Percentiles rank a stretch among this genome's conserved stretches.
Conservation (phyloP, 139 green algal genomes). For the Penium margaritaceum region DNA sequence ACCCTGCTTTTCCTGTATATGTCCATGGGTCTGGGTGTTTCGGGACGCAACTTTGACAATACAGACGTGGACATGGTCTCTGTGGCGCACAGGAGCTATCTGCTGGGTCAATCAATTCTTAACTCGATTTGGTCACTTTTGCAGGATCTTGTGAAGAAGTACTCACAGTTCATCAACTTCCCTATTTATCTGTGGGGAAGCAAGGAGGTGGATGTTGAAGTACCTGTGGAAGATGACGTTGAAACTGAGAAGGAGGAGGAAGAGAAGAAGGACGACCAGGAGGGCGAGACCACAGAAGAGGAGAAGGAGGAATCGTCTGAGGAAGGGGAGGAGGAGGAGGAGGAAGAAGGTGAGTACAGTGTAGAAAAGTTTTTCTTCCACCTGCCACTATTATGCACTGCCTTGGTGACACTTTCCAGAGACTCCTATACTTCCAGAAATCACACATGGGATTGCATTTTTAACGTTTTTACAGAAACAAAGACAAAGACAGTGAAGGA, state of each 20-base stretch:
- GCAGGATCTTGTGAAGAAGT: conserved; percentile 73
- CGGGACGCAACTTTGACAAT: background rate
- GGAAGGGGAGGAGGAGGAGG: conserved; percentile 51
- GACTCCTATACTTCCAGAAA: background rate
- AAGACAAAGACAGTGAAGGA: conserved; percentile 74
- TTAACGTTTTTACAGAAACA: conserved; percentile 33
- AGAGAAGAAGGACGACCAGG: conserved; percentile 14
- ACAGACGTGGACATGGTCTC: background rate
- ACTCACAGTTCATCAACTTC: conserved; percentile 95
- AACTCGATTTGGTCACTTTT: background rate
- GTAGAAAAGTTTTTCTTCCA: background rate
- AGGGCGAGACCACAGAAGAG: background rate
- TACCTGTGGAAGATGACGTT: conserved; percentile 48
- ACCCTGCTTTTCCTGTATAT: too few species aligned
- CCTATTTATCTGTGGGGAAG: conserved; percentile 80
- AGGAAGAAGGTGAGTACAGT: conserved; percentile 2
- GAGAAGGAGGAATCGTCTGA: conserved; percentile 38
- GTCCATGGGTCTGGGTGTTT: conserved; percentile 52
- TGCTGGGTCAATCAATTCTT: background rate
- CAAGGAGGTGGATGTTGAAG: conserved; percentile 66
- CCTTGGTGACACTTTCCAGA: background rate
- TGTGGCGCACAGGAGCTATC: background rate
- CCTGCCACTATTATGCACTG: background rate
- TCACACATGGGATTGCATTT: background rate
- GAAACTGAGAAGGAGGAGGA: conserved; percentile 45